These are phyloP conservation scores for Boletus vinaceobasis DNA, from an alignment of 768 basidiomycete genomes.

Conservation along the genomic window DNA sequence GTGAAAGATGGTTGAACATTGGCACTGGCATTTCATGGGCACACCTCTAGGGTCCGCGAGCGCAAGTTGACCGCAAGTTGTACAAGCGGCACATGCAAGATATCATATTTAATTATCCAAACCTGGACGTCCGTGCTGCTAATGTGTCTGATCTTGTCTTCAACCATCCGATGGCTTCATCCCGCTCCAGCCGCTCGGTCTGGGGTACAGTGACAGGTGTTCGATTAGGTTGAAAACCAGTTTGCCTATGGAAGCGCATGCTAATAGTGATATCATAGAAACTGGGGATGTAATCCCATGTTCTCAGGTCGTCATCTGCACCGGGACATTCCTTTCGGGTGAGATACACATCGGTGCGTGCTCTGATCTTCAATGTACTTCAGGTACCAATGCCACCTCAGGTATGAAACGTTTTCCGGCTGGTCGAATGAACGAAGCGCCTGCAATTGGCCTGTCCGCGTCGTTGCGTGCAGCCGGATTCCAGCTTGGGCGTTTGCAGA, in stretches of 20 bases:
- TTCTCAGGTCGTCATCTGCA: conserved; percentile 82
- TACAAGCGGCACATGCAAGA: conserved; percentile 85
- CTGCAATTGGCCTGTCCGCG: conserved; percentile 70
- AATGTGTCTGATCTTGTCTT: conserved; percentile 80
- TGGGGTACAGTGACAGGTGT: conserved; percentile 66
- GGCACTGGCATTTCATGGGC: neutral
- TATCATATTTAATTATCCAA: conserved; percentile 58
- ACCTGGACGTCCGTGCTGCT: conserved; percentile 65
- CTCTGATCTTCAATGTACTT: neutral
- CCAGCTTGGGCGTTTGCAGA: conserved; percentile 78
- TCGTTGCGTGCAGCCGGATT: conserved; percentile 76
- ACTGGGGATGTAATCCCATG: conserved; percentile 72
- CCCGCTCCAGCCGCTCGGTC: conserved; percentile 21
- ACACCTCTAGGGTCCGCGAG: conserved; percentile 70
- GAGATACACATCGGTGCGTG: conserved; percentile 82
- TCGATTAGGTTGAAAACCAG: conserved; percentile 48
- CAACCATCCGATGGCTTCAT: conserved; percentile 38
- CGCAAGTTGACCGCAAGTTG: conserved; percentile 81
- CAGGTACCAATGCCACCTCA: conserved; percentile 18
- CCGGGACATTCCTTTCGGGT: conserved; percentile 87
- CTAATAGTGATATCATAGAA: conserved; percentile 40
- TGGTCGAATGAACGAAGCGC: conserved; percentile 69
- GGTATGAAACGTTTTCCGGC: conserved; percentile 75
- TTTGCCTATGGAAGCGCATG: neutral
- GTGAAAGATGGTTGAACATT: conserved; percentile 16